phyloP scores from a whole-genome alignment of 139 green algal species.

The Micractinium sp. region DNA sequence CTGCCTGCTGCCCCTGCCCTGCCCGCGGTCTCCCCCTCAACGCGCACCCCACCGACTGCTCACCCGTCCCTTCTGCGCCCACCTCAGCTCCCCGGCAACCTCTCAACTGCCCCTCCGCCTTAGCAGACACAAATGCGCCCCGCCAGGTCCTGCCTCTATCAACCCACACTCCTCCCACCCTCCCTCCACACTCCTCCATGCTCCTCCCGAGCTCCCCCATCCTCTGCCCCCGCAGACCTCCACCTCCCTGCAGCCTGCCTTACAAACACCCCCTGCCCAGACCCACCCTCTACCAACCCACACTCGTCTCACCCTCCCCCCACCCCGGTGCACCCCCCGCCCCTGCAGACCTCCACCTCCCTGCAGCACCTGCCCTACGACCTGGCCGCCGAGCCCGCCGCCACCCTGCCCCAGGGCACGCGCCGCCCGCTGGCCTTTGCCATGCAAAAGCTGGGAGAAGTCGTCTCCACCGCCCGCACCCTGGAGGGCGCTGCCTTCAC shows the following conservation, averaged over 20 bases:
- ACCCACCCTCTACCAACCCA: not conserved
- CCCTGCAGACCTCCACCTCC: constrained; percentile 67
- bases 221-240: constrained; percentile 29
- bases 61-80: not conserved
- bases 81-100: no score
- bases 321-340: not conserved
- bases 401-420: constrained; percentile 31
- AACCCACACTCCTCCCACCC: no score
- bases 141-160: no score
- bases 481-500: not conserved
- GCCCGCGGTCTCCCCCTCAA: not conserved
- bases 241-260: constrained; percentile 83
- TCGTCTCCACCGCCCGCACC: not conserved
- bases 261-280: constrained; percentile 47
- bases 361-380: constrained; percentile 88
- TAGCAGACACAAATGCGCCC: no score
- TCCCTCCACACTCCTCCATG: not conserved
- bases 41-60: not conserved
- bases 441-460: constrained; percentile 74
- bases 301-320: not conserved
- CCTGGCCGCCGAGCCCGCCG: constrained; percentile 58
- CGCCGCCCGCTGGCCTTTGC: constrained; percentile 77
- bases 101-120: no score
- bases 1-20: not conserved
- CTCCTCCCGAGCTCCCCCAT: not conserved